Evolutionary conservation across 2,329 filamentous ascomycete genomes (phyloP).

Genomic region (Fusarium pseudonygamai): DNA sequence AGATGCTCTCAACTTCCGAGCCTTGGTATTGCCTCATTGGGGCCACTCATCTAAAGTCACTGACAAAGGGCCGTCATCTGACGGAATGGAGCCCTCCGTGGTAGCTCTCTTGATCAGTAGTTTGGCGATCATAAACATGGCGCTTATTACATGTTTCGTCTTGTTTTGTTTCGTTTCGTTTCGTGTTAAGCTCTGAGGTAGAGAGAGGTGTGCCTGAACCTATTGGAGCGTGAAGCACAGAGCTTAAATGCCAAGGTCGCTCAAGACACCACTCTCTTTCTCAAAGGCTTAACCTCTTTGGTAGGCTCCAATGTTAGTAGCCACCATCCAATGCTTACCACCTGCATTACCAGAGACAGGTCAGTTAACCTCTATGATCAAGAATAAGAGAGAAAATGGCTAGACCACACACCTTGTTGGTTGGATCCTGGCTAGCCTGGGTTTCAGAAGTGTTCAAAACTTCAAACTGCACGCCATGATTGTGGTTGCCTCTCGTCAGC

Average conservation of each 20-base stretch:
- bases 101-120: background rate
- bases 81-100: background rate
- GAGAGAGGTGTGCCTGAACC: background rate
- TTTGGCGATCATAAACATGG: background rate
- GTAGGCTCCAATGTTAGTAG: background rate
- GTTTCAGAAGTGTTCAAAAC: constrained; percentile 18
- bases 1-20: background rate
- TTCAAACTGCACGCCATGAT: background rate
- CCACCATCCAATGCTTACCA: constrained; percentile 1
- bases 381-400: background rate
- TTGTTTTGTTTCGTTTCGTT: constrained; percentile 32
- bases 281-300: constrained; percentile 5
- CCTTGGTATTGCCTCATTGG: constrained; percentile 5
- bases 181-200: constrained; percentile 15
- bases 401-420: background rate
- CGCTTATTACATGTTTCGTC: constrained; percentile 14
- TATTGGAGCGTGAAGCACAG: constrained; percentile 21
- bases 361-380: background rate
- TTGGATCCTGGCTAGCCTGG: background rate
- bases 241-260: constrained; percentile 31
- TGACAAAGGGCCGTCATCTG: background rate
- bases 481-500: constrained; percentile 11
- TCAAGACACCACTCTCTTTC: constrained; percentile 28
- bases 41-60: background rate
- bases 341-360: background rate